These are phyloP conservation scores for Boletus rubescentipes DNA, from an alignment of 768 basidiomycete genomes.

Conservation along the genomic window DNA sequence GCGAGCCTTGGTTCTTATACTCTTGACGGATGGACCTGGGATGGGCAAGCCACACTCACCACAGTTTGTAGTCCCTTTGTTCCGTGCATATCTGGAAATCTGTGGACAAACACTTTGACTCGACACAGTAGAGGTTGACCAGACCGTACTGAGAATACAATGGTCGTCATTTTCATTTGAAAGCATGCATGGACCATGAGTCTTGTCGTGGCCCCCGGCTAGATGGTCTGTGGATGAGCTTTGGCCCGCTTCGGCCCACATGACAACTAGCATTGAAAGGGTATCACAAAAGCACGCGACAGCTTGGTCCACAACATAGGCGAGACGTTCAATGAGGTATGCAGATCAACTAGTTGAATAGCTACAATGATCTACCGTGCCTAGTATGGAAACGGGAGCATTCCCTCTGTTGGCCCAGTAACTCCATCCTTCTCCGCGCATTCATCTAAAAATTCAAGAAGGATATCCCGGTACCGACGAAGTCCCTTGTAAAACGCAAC, in stretches of 20 bases:
- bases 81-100: slow-evolving; percentile 6
- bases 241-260: slow-evolving; percentile 2
- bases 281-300: neutral
- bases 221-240: neutral
- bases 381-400: slow-evolving; percentile 23
- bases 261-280: neutral
- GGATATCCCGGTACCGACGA: slow-evolving; percentile 21
- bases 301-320: neutral
- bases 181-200: neutral
- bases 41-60: slow-evolving; percentile 13
- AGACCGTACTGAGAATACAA: slow-evolving; percentile 5
- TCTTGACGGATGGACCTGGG: neutral
- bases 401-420: slow-evolving; percentile 12
- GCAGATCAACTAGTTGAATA: neutral
- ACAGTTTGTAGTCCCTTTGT: slow-evolving; percentile 22
- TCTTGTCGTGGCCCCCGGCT: too few species aligned
- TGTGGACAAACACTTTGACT: slow-evolving; percentile 10
- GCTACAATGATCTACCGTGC: too few species aligned
- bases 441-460: slow-evolving; percentile 27
- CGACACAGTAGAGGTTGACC: slow-evolving; percentile 9
- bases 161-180: neutral
- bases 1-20: slow-evolving; percentile 13
- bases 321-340: neutral
- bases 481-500: slow-evolving; percentile 40
- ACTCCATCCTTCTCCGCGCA: slow-evolving; percentile 21